Base-by-base conservation (phyloP, 2,329 filamentous ascomycete genomes). In the Periconia sp. region DNA sequence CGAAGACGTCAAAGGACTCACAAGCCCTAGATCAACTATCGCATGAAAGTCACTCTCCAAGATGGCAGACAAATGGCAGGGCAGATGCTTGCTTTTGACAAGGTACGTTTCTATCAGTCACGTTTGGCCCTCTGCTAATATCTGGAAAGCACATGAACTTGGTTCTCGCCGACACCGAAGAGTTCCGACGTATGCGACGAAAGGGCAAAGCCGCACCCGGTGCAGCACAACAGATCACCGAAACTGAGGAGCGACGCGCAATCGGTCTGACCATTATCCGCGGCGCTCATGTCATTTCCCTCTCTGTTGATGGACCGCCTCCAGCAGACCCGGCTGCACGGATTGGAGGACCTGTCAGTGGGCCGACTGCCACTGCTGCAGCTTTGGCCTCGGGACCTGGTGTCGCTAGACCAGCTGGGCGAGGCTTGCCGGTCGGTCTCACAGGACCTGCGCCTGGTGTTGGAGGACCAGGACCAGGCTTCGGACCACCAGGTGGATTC, bases 51-150 rank as follows among this genome's bases (percentile, higher is more conserved):
- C 55, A 97, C 92, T 43, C 82, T 99, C 71, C 90, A 89, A 68
- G 94, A 99, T 77, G 90, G 90, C 55, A 86, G 94, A 66, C 90
- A 96, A 73, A 95, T 99, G 86, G 92, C 91, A 28, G 94, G 92
- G 50, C 91, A 97, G 73, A 96, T 99, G 89, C 83, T 99, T 59
- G 94, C 94, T 40, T 99, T 97, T 66, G 94, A 99, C 74, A 97
- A 97, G 84, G 90, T 92, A 74, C 42, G 55, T 51, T 34, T 3
- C 35, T 36, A 9, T 26, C 23, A 25, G 12, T 25, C 23, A 9
- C 12, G 18, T 31, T 10, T 1, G 13, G 18, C 9, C 21, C 23
- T 13, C 15, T 36, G 19, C 57, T 69, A 22, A 67, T 22, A 13
- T 25, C 30, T 34, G 17, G 21, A 39, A 56, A 95, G 91, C 94